A percentile compares a stretch with the other conserved stretches of the same genome.
Conservation (phyloP, 2,329 filamentous ascomycete species). For the Dendryphion nanum region DNA sequence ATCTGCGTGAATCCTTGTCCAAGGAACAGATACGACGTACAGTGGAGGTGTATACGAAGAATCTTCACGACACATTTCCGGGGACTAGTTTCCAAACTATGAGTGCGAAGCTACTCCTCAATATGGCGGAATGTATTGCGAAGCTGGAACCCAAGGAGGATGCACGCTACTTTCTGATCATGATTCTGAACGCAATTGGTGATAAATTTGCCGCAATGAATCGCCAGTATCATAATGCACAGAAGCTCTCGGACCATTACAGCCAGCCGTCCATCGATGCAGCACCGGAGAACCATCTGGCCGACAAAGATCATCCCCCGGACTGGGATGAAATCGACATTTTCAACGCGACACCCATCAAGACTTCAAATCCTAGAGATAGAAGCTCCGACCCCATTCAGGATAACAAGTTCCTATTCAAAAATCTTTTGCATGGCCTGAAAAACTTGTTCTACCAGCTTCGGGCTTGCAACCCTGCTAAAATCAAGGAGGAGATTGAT, state of each 20-base stretch:
- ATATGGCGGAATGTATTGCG: conserved; percentile 97
- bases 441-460: conserved; percentile 97
- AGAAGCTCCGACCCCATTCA: conserved; percentile 84
- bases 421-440: conserved; percentile 90
- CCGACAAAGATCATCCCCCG: conserved; percentile 74
- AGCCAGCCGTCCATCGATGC: conserved; percentile 64
- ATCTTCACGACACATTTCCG: conserved; percentile 91
- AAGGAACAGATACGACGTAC: conserved; percentile 93
- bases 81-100: conserved; percentile 99
- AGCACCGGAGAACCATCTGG: conserved; percentile 74
- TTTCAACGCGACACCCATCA: conserved; percentile 93
- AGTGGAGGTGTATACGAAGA: conserved; percentile 95
- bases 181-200: conserved; percentile 96
- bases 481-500: conserved; percentile 63
- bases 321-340: conserved; percentile 99
- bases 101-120: conserved; percentile 94
- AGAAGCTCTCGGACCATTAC: conserved; percentile 83
- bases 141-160: conserved; percentile 92
- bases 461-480: conserved; percentile 76
- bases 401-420: conserved; percentile 98
- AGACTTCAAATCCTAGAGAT: conserved; percentile 87
- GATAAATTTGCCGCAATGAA: conserved; percentile 99
- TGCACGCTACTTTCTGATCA: conserved; percentile 90
- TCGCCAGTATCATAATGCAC: conserved; percentile 87
- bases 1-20: conserved; percentile 84